Conservation (phyloP, 192 early-diverging fungal genomes). For the Gorgonomyces haynaldii region DNA sequence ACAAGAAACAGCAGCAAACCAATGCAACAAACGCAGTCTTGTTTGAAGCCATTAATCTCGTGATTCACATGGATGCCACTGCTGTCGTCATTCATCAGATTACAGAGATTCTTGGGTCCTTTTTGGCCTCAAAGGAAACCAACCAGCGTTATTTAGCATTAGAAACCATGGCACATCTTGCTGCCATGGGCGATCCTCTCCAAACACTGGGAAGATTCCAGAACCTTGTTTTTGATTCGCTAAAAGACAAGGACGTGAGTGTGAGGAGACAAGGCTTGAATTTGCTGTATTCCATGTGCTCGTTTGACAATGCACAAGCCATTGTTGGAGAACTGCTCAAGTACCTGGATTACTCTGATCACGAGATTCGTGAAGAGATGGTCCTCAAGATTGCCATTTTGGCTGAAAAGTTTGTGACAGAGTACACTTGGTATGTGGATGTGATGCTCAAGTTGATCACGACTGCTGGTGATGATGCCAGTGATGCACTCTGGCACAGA, state of each 20-base stretch:
- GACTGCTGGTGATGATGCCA: constrained; percentile 62
- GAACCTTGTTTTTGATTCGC: constrained; percentile 72
- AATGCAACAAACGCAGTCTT: constrained; percentile 96
- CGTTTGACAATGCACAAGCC: constrained; percentile 65
- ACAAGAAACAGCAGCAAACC: constrained; percentile 93
- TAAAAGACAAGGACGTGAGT: constrained; percentile 96
- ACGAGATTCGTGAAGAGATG: constrained; percentile 90
- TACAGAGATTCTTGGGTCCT: constrained; percentile 68
- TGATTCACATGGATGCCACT: constrained; percentile 83
- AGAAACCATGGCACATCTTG: constrained; percentile 94
- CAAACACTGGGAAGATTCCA: constrained; percentile 61
- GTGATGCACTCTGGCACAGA: constrained; percentile 96
- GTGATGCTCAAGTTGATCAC: constrained; percentile 87
- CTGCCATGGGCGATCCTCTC: constrained; percentile 62
- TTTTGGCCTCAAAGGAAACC: constrained; percentile 91
- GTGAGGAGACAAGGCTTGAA: constrained; percentile 90
- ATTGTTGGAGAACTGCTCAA: constrained; percentile 88
- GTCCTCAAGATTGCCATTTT: constrained; percentile 98
- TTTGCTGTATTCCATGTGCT: constrained; percentile 95
- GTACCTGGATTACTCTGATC: constrained; percentile 76
- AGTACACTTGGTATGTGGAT: constrained; percentile 98
- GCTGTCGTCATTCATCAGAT: constrained; percentile 79
- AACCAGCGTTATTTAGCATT: constrained; percentile 95
- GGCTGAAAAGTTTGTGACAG: constrained; percentile 93
- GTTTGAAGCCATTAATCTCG: constrained; percentile 94